Evolutionary conservation across 129 eudicot species (phyloP).

Genomic region (Centaurea solstitialis): DNA sequence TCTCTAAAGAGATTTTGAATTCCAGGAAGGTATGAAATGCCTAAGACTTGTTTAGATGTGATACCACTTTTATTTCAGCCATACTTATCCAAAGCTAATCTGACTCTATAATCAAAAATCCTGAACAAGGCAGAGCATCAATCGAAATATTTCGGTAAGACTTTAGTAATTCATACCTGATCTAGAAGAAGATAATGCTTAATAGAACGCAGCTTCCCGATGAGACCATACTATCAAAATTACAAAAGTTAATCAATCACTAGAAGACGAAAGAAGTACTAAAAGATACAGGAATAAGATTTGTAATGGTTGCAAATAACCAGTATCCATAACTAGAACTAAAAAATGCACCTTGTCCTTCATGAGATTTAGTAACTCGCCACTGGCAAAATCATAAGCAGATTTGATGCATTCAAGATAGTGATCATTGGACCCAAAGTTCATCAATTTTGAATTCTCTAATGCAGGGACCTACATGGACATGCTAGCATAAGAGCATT

Average conservation of each 20-base stretch:
- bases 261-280: not conserved
- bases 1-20: not conserved
- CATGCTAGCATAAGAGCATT: slow-evolving; percentile 20
- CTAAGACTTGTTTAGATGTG: not conserved
- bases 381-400: slow-evolving; percentile 96
- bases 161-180: slow-evolving; percentile 56
- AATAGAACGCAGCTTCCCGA: slow-evolving; percentile 91
- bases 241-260: slow-evolving; percentile 8
- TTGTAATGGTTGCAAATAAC: slow-evolving; percentile 9
- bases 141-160: not conserved
- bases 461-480: slow-evolving; percentile 70
- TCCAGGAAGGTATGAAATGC: not conserved
- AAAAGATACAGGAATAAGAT: not conserved
- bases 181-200: slow-evolving; percentile 98
- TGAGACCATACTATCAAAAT: slow-evolving; percentile 72
- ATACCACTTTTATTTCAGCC: not conserved
- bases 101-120: not conserved
- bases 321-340: not conserved
- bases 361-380: slow-evolving; percentile 89
- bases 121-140: not conserved
- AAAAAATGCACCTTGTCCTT: slow-evolving; percentile 68
- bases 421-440: slow-evolving; percentile 86
- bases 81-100: not conserved
- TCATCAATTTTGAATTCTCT: slow-evolving; percentile 81
- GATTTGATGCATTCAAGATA: slow-evolving; percentile 87